phyloP scores from a whole-genome alignment of 2,329 filamentous ascomycete species.

The Lasiodiplodia sp. region DNA sequence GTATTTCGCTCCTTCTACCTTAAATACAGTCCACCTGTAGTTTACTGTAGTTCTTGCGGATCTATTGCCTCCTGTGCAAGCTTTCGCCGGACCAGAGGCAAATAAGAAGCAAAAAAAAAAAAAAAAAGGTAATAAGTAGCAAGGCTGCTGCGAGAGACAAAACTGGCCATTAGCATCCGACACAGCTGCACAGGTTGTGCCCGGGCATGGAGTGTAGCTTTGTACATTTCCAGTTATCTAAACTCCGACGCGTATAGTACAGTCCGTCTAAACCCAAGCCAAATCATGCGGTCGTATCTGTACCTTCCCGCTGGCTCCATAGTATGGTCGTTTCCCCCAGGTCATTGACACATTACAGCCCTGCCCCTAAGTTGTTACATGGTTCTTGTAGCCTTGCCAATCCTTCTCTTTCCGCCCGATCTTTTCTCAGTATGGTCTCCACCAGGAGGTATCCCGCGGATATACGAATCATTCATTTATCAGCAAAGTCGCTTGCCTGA shows the following conservation, averaged over 20 bases:
- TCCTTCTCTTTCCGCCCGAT: background rate
- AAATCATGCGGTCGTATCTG: background rate
- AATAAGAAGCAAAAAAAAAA: background rate
- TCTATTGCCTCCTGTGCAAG: background rate
- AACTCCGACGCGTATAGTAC: slow-evolving; percentile 19
- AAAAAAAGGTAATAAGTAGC: background rate
- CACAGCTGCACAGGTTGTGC: background rate
- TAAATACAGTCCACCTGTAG: background rate
- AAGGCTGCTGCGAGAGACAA: background rate
- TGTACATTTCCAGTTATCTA: background rate
- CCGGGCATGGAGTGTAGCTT: background rate
- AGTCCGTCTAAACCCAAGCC: slow-evolving; percentile 15
- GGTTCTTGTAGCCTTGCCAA: background rate
- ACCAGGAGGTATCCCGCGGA: background rate
- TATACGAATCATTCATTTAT: slow-evolving; percentile 36
- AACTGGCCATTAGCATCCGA: background rate
- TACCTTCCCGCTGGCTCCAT: background rate
- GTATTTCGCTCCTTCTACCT: background rate
- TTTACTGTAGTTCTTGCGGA: background rate
- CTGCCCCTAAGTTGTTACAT: background rate
- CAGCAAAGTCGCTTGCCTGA: slow-evolving; percentile 87
- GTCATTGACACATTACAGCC: slow-evolving; percentile 10
- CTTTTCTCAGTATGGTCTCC: background rate
- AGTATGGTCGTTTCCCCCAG: background rate
- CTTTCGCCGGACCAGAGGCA: background rate